Base-by-base conservation (phyloP, 2,329 filamentous ascomycete genomes). In the Verruconis gallopava region DNA sequence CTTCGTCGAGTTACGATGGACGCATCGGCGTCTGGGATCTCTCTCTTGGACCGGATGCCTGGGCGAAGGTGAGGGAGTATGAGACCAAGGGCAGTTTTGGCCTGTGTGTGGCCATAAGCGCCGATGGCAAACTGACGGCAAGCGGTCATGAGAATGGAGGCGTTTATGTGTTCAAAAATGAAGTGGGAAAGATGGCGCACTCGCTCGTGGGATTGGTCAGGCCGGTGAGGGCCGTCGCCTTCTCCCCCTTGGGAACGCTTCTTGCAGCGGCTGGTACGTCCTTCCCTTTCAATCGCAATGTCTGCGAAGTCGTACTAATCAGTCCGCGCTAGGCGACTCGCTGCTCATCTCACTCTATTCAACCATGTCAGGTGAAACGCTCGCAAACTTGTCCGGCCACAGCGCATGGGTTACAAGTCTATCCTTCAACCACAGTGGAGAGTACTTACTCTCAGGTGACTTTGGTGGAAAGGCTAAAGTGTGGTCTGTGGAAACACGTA, bases 381-480 rank as follows among this genome's bases (percentile, higher is more conserved):
- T 96, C 12, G 85, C 82, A 15, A 93, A 86, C 55, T 66, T 98
- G 39, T 69, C 73, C 0, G 85, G 81, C 1, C 84, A 89, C 57
- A 72, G 75, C 1, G 81, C 84, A 4, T 98, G 89, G 91, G 79
- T 98, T 50, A 82, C 89, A 47, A 81, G 81, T 21, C 68, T 96
- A 34, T 85, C 94, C 58, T 98, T 89, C 85, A 96, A 81, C 58
- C 76, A 84, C 54, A 93, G 83, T 3, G 91, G 91, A 37, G 89
- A 96, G 62, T 94, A 84, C 59, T 67, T 98, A 11, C 69, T 96
- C 2, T 93, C 82, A 54, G 75, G 72, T 37, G 78, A 82, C 1
- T 85, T 93, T 59, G 88, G 96, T 55, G 89, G 91, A 28, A 95
- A 93, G 61, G 85, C 83, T 46, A 95, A 94, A 62, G 83, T 96